Evolutionary conservation across 805 yeast species (phyloP).

Genomic region (Candida chilensis): DNA sequence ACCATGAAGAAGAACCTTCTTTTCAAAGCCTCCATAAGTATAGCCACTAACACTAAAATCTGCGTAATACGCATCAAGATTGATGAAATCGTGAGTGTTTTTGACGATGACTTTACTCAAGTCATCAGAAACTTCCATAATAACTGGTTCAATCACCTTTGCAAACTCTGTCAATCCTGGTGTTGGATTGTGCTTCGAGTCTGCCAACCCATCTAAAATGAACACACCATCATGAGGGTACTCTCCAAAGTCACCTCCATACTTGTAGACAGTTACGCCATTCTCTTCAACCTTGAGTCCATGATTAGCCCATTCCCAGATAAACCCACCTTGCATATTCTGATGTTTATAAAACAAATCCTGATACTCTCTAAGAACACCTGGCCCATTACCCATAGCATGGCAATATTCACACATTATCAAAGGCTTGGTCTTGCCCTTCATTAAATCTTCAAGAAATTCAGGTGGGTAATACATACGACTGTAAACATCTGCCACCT

Average conservation of each 20-base stretch:
- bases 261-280: slow-evolving; percentile 9
- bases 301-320: slow-evolving; percentile 31
- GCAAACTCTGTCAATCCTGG: slow-evolving; percentile 21
- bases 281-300: slow-evolving; percentile 12
- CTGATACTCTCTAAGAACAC: slow-evolving; percentile 18
- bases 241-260: slow-evolving; percentile 28
- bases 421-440: slow-evolving; percentile 14
- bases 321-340: slow-evolving; percentile 22
- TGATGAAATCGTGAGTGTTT: slow-evolving; percentile 10
- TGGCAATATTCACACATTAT: slow-evolving; percentile 25
- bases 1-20: too few relatives aligned
- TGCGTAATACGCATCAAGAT: slow-evolving; percentile 5
- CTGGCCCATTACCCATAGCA: slow-evolving; percentile 30
- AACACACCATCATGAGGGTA: slow-evolving; percentile 22
- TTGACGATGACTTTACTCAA: slow-evolving; percentile 5
- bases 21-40: slow-evolving; percentile 3
- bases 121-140: slow-evolving; percentile 3
- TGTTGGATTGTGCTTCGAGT: slow-evolving; percentile 19
- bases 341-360: slow-evolving; percentile 16
- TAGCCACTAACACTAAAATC: slow-evolving; percentile 4
- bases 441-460: slow-evolving; percentile 8
- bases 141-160: slow-evolving; percentile 20
- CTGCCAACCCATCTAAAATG: slow-evolving; percentile 22
- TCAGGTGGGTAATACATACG: slow-evolving; percentile 18
- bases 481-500: slow-evolving; percentile 16